Base-by-base conservation (phyloP, 371 early-diverging fungal genomes). In the Mucor plumbeus region DNA sequence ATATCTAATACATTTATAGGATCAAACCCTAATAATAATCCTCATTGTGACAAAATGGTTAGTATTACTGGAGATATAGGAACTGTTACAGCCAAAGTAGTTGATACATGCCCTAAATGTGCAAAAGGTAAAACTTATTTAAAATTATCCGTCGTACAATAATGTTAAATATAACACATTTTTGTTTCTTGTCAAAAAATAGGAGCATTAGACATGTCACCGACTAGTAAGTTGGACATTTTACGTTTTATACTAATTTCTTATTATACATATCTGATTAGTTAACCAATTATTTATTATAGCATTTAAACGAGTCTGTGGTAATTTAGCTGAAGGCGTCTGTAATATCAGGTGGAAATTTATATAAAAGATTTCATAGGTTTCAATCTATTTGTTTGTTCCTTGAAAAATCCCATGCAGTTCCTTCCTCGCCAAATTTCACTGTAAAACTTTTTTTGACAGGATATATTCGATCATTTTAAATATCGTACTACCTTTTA, bases 161-260 rank as follows among this genome's bases (percentile, higher is more conserved):
- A 39, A 56, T 40, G 26, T 17, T 21, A 11, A 17, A 53, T 53
- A 31, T 53, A 31, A 53, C 53, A 53, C 53, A 53, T 53, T 53
- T 9, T 19, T 9, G 11, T 26, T 41, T 54, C 11, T 60, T 60
- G 7, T 55, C 50, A 44, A 61, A 44, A 61, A 34, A 56, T 11
- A 75, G 78, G 76, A 13, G 65, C 76, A 54, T 69, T 83, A 15
- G 81, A 81, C 57, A 62, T 77, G 72, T 79, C 82, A 19, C 74
- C 77, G 13, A 56, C 63, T 63, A 71, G 78, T 80, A 77, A 73
- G 47, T 34, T 17, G 5, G 21, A n/a, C 8, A 34, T 17, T 4
- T 6, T 54, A 10, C n/a, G n/a, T n/a, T n/a, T 1, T 26, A 26
- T 26, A 26, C 26, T 26, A 26, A 1, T 26, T 26, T 26, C 26